These are phyloP conservation scores for Stagonosporopsis cucurbitacearum DNA, from an alignment of 2,329 filamentous ascomycete species.

Conservation along the genomic window DNA sequence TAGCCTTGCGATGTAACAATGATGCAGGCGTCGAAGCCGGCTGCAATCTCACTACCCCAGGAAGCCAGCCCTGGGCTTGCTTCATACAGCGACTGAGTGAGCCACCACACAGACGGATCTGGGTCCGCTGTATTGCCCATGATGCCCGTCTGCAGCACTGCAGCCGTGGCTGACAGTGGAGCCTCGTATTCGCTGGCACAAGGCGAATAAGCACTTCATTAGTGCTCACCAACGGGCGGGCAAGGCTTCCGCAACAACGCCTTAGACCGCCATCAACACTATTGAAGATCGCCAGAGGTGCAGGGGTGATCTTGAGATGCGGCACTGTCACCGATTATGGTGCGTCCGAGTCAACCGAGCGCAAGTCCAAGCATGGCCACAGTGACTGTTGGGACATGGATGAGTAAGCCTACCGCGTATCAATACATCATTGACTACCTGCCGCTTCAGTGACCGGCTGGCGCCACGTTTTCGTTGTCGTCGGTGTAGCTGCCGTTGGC, in stretches of 20 bases:
- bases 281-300: conserved; percentile 16
- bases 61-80: not conserved
- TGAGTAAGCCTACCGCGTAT: conserved; percentile 8
- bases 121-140: not conserved
- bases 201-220: conserved; percentile 5
- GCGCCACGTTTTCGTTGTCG: conserved; percentile 4
- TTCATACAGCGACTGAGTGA: not conserved
- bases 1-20: not conserved
- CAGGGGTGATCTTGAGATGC: conserved; percentile 4
- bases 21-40: not conserved
- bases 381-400: not conserved
- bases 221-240: conserved; percentile 7
- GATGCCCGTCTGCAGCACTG: not conserved
- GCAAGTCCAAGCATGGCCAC: not conserved
- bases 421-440: conserved; percentile 8
- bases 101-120: too few relatives aligned
- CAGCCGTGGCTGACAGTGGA: conserved; percentile 7
- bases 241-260: conserved; percentile 7
- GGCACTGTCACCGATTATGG: conserved; percentile 1
- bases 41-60: not conserved
- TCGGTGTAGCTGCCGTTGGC: conserved; percentile 16
- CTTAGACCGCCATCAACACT: conserved; percentile 1
- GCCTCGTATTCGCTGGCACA: not conserved
- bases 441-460: not conserved
- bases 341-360: conserved; percentile 2